Base-by-base conservation (phyloP, 2,329 filamentous ascomycete species). In the Emydomyces testavorans region DNA sequence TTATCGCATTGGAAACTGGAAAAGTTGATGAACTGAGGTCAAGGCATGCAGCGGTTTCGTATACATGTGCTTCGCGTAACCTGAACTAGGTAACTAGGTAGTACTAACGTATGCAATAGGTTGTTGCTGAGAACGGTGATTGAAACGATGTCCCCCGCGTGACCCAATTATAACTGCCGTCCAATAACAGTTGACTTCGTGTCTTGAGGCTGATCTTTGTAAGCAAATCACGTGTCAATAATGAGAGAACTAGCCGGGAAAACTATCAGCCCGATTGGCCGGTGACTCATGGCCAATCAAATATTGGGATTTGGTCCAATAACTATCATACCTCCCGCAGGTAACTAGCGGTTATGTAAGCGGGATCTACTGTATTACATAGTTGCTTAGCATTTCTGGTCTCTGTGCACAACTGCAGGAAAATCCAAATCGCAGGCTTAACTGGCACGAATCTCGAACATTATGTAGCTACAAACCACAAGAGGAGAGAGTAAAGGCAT, bases 1-100 rank as follows among this genome's bases (percentile, higher is more conserved):
- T 47, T 47, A 46, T 40, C 13, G 24, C 45, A 47, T 47, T 20
- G 29, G 24, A 24, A 34, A 24, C 11, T 13, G 6, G 21, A 15
- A 24, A 31, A 21, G 29, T 21, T 4, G 34, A 21, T 13, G 34
- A 18, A 18, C 16, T 38, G 34, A n/a, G 15, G 43, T 38, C 7
- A 21, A 11, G 6, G 18, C 13, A 11, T 21, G 15, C 35, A 21
- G 35, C 16, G 35, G 21, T 20, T 11, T 31, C 3, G 29, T n/a
- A 31, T 31, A 8, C 29, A 11, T 31, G 4, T n/a, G n/a, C n/a
- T n/a, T n/a, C n/a, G n/a, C n/a, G n/a, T n/a, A n/a, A n/a, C n/a
- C n/a, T n/a, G n/a, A n/a, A n/a, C n/a, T n/a, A n/a, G n/a, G n/a
- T n/a, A n/a, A n/a, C n/a, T n/a, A n/a, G n/a, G n/a, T n/a, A n/a